These are phyloP conservation scores for Seiridium unicorne DNA, from an alignment of 2,329 filamentous ascomycete genomes.

Conservation along the genomic window DNA sequence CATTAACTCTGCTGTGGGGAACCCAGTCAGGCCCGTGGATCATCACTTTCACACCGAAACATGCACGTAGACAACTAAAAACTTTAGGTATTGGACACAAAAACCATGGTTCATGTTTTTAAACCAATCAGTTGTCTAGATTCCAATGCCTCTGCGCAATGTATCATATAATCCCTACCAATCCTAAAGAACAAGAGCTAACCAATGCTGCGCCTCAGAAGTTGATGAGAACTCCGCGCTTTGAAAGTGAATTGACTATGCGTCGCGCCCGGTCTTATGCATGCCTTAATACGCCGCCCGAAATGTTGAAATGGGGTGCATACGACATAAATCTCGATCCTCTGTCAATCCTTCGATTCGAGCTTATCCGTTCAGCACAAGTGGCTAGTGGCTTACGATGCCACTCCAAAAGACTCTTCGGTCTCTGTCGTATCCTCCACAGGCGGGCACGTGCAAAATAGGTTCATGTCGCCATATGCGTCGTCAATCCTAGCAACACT, in stretches of 20 bases:
- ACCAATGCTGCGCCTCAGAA: conserved; percentile 7
- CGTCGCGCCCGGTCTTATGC: neutral
- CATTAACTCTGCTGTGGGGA: no score
- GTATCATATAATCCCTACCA: neutral
- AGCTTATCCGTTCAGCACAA: neutral
- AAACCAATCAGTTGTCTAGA: no score
- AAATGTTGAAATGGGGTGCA: conserved; percentile 11
- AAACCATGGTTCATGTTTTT: no score
- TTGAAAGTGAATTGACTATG: neutral
- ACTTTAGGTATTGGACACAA: no score
- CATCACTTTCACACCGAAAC: no score
- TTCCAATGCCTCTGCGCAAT: no score
- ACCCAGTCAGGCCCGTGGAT: no score
- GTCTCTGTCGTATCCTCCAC: conserved; percentile 60
- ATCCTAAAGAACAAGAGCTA: neutral
- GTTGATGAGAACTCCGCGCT: conserved; percentile 13
- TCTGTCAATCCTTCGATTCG: neutral
- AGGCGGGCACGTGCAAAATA: conserved; percentile 92
- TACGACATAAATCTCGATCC: neutral
- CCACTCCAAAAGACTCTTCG: neutral
- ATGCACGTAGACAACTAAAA: no score
- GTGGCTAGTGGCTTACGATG: neutral
- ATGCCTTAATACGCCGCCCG: conserved; percentile 1
- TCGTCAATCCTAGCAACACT: conserved; percentile 84
- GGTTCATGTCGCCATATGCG: conserved; percentile 86